phyloP scores from a whole-genome alignment of 805 yeast genomes.

The Metschnikowia gruessii region DNA sequence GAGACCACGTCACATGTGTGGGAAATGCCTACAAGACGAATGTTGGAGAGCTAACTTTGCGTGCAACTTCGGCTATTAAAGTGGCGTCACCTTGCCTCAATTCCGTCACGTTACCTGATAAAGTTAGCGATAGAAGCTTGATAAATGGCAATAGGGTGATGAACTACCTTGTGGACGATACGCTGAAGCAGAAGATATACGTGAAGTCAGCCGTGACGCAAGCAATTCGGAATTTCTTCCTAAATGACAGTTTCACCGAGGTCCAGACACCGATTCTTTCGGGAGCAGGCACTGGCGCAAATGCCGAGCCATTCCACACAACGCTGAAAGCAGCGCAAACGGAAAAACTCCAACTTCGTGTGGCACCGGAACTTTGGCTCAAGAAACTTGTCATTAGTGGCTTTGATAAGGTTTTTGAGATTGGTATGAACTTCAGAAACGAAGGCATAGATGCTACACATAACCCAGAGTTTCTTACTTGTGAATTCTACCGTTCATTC shows the following conservation, averaged over 20 bases:
- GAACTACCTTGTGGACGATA: slow-evolving; percentile 62
- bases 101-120: slow-evolving; percentile 51
- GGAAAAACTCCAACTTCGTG: slow-evolving; percentile 58
- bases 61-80: slow-evolving; percentile 46
- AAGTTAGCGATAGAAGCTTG: slow-evolving; percentile 51
- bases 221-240: slow-evolving; percentile 56
- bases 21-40: slow-evolving; percentile 78
- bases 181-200: slow-evolving; percentile 44
- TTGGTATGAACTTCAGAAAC: slow-evolving; percentile 82
- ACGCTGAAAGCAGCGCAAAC: slow-evolving; percentile 34
- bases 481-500: slow-evolving; percentile 83
- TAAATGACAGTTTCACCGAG: slow-evolving; percentile 59
- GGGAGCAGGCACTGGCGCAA: slow-evolving; percentile 79
- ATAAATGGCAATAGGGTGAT: slow-evolving; percentile 68
- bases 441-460: slow-evolving; percentile 93
- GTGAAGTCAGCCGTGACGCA: slow-evolving; percentile 56
- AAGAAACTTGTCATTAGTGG: slow-evolving; percentile 82
- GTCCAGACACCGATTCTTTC: slow-evolving; percentile 88
- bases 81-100: slow-evolving; percentile 65
- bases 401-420: slow-evolving; percentile 80
- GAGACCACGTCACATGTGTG: slow-evolving; percentile 63
- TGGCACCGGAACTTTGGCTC: slow-evolving; percentile 95
- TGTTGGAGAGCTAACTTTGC: slow-evolving; percentile 74
- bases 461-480: slow-evolving; percentile 88
- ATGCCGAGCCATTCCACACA: slow-evolving; percentile 84